These are phyloP conservation scores for Salix arbutifolia DNA, from an alignment of 345 rosid genomes.

Conservation along the genomic window DNA sequence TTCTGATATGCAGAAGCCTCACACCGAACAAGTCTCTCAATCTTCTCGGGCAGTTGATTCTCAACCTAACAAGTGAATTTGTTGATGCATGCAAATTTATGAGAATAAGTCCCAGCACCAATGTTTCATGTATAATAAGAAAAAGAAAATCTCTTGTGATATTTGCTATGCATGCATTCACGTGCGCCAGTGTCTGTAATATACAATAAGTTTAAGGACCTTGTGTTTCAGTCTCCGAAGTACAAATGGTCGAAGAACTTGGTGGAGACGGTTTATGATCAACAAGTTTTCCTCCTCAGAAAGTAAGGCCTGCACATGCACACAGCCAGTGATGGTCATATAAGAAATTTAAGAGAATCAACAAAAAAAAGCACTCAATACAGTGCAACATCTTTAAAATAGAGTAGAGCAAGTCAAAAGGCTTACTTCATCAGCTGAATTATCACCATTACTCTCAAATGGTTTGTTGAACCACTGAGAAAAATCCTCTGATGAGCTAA, in stretches of 20 bases:
- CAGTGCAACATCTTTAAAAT: neutral
- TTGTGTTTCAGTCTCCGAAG: conserved; percentile 90
- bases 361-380: neutral
- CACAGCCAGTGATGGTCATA: neutral
- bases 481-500: conserved; percentile 90
- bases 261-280: conserved; percentile 90
- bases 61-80: conserved; percentile 57
- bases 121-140: neutral
- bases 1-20: conserved; percentile 96
- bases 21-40: conserved; percentile 83
- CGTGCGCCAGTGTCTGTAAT: neutral
- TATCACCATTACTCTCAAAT: conserved; percentile 82
- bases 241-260: conserved; percentile 93
- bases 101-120: neutral
- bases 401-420: conserved; percentile 14
- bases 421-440: conserved; percentile 76
- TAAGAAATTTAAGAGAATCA: neutral
- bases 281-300: conserved; percentile 93
- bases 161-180: neutral
- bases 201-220: conserved; percentile 37
- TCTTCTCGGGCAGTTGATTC: conserved; percentile 85
- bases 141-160: neutral
- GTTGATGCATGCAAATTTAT: conserved; percentile 10
- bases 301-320: conserved; percentile 56
- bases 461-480: conserved; percentile 98